Evolutionary conservation across 352 stramenopile genomes (phyloP), one percentile per base, ranked within the genome.

Genomic region (Phytophthora melonis): DNA sequence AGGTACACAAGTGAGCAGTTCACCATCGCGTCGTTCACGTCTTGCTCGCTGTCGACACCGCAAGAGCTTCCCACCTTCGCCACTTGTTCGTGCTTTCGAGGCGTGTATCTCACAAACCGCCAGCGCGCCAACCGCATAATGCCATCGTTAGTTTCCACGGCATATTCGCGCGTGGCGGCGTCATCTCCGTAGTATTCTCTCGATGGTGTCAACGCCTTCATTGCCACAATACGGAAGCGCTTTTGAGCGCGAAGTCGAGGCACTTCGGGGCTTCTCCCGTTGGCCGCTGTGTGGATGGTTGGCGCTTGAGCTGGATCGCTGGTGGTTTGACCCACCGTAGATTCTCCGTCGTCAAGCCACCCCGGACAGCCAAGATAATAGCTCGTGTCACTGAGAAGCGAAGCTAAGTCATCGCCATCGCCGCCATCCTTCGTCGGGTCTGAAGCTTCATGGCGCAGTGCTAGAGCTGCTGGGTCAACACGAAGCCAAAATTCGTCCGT

Each of bases 281-380:
- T 61, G 7, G 23, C 47, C 49, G 32, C 39, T n/a, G 1, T 47
- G 36, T 64, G 23, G 23, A 18, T 32, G 25, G 41, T 58, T 39
- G 21, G 39, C 30, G n/a, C 55, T 43, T 36, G 71, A 39, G 14
- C 54, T 34, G 57, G 1, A 41, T 36, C 66, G 16, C n/a, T 43
- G 43, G 19, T 39, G 36, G 34, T 14, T 62, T 41, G 3, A 30
- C 30, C 1, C 32, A 57, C 10, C 13, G 23, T 57, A 43, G 68
- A 54, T n/a, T 61, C 32, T 50, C 59, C 23, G 54, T 78, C 76
- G 32, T 90, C 83, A 34, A 86, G 62, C 55, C 75, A 81, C 0
- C 85, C 85, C 5, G 82, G 78, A 16, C 85, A 88, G 14, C 83
- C 85, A 14, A 92, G 66, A 68, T 80, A 92, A 61, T 86, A 89